These are phyloP conservation scores for Dentipellis sp. DNA, from an alignment of 768 basidiomycete genomes.

Conservation along the genomic window DNA sequence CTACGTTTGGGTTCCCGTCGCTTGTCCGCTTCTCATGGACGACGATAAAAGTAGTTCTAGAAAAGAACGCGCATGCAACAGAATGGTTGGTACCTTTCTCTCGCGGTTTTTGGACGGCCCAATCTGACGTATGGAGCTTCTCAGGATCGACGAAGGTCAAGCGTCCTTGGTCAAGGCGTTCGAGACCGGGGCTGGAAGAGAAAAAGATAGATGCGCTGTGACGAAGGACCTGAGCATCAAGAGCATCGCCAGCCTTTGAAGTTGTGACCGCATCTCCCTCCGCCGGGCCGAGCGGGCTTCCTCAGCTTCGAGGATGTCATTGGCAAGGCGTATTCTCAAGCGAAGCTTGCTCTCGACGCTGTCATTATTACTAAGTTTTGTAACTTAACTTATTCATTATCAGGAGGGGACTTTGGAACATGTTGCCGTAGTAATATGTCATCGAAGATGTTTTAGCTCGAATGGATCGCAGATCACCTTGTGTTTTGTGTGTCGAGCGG, in stretches of 20 bases:
- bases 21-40: constrained; percentile 94
- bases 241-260: constrained; percentile 59
- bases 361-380: too few species aligned
- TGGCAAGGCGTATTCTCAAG: too few species aligned
- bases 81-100: constrained; percentile 52
- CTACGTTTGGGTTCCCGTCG: constrained; percentile 87
- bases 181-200: constrained; percentile 54
- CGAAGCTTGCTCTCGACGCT: too few species aligned
- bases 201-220: constrained; percentile 66
- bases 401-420: too few species aligned
- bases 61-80: constrained; percentile 68
- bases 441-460: too few species aligned
- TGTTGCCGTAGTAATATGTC: too few species aligned
- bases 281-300: too few species aligned
- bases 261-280: too few species aligned
- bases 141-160: constrained; percentile 81
- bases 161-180: constrained; percentile 71
- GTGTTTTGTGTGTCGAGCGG: too few species aligned
- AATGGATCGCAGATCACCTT: too few species aligned
- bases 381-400: too few species aligned
- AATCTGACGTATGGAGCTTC: not conserved
- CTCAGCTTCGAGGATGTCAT: too few species aligned
- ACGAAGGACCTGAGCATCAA: constrained; percentile 66
- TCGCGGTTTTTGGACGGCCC: not conserved
- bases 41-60: constrained; percentile 78